Percentiles rank a stretch among this genome's conserved stretches.
phyloP scores from a whole-genome alignment of 2,329 filamentous ascomycete genomes.

The Epichloe scottii region DNA sequence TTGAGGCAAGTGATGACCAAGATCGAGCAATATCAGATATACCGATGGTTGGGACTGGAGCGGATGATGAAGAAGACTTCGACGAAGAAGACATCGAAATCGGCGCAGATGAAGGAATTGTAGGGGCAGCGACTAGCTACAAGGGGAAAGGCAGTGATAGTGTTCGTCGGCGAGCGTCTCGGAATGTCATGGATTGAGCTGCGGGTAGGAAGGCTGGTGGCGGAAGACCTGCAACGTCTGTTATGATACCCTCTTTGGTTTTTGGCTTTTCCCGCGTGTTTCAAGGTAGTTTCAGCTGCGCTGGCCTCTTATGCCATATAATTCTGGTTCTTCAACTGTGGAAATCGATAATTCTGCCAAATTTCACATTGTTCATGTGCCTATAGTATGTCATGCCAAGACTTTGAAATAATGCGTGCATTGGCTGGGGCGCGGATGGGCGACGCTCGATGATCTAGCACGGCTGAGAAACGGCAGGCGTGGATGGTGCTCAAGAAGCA shows the following conservation, averaged over 20 bases:
- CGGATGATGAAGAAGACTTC: constrained; percentile 32
- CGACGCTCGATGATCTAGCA: too few relatives aligned
- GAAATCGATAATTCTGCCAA: neutral
- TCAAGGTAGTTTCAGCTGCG: neutral
- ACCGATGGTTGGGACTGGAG: constrained; percentile 26
- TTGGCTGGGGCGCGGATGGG: too few relatives aligned
- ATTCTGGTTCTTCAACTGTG: neutral
- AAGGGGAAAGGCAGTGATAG: constrained; percentile 24
- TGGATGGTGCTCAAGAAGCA: too few relatives aligned
- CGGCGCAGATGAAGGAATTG: constrained; percentile 24
- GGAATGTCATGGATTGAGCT: constrained; percentile 10
- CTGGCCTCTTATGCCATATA: neutral
- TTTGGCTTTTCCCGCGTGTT: neutral
- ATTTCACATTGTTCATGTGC: neutral
- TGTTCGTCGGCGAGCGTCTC: constrained; percentile 20
- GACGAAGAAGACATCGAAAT: constrained; percentile 24
- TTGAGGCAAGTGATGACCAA: constrained; percentile 17
- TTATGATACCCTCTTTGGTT: constrained; percentile 4
- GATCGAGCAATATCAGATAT: constrained; percentile 20
- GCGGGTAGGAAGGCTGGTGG: neutral
- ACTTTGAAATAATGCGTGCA: too few relatives aligned
- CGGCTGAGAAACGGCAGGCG: too few relatives aligned
- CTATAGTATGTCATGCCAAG: too few relatives aligned
- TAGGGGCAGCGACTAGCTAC: constrained; percentile 43
- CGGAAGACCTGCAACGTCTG: neutral